Percentiles rank a stretch among this genome's conserved stretches.
Conservation (phyloP, 139 green algal species). For the Yamagishiella unicocca region DNA sequence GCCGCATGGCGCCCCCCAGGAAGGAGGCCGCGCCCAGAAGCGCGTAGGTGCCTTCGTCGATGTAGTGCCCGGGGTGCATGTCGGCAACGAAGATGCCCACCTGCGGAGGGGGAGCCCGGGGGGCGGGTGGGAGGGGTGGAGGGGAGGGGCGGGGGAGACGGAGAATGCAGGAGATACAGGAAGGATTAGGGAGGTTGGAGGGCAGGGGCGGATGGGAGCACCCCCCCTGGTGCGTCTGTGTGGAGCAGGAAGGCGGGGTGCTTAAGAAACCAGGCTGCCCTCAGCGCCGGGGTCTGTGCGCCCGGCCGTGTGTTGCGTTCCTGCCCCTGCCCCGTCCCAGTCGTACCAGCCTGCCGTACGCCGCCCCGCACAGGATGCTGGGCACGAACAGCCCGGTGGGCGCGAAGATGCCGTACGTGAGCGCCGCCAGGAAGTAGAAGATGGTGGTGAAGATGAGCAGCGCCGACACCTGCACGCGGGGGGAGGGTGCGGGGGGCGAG, state of each 20-base stretch:
- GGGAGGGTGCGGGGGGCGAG: not conserved
- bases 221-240: too few species aligned
- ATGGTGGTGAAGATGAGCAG: constrained; percentile 70
- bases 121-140: not conserved
- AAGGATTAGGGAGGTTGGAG: not conserved
- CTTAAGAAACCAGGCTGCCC: too few species aligned
- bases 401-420: constrained; percentile 78
- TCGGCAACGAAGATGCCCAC: constrained; percentile 80
- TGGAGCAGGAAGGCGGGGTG: too few species aligned
- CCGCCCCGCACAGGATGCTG: constrained; percentile 83
- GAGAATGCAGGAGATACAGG: not conserved
- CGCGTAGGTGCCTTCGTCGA: constrained; percentile 68
- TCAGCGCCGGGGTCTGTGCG: not conserved
- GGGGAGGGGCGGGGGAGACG: not conserved
- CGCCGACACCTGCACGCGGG: constrained; percentile 34
- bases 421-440: constrained; percentile 79
- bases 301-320: too few species aligned
- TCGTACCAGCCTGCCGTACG: constrained; percentile 82
- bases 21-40: constrained; percentile 59
- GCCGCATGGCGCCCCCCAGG: constrained; percentile 59
- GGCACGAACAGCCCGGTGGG: constrained; percentile 89
- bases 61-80: constrained; percentile 61
- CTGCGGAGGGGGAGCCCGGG: not conserved
- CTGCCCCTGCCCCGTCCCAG: not conserved
- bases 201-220: too few species aligned